Base-by-base conservation (phyloP, 805 yeast genomes). In the Debaryomyces tyrocola region DNA sequence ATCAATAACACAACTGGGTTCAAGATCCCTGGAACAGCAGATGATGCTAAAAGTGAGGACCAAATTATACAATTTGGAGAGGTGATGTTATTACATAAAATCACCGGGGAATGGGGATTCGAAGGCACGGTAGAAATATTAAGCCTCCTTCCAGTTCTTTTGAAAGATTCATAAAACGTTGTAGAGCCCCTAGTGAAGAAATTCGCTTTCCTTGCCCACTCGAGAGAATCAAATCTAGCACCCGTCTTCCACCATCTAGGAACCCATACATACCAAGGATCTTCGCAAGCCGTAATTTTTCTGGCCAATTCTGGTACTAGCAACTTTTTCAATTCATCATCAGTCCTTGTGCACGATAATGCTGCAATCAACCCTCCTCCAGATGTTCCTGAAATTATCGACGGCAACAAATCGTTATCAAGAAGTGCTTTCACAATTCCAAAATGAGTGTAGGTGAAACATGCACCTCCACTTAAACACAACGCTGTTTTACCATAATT, bases 351-450 rank as follows among this genome's bases (percentile, higher is more conserved):
- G 43, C 90, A 78, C 0, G 85, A 80, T 34, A 87, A 62, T 0
- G 90, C 87, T 0, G 94, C 91, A 11, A 86, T 80, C 10, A 85
- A 65, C 1, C 90, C 92, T 12, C 95, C 95, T 1, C 94, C 92
- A 0, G 89, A 82, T 0, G 94, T 87, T 1, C 95, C 95, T 31
- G 87, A 79, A 7, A 87, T 70, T 33, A 87, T 84, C 4, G 73
- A 72, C 1, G 95, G 95, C 42, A 87, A 66, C 41, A 79, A 64
- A 59, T 83, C 85, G 47, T 78, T 77, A 48, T 87, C 90, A 4
- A 86, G 64, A 34, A 87, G 63, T 0, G 90, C 91, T 51, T 83
- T 83, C 21, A 86, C 75, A 2, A 87, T 79, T 2, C 95, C 95
- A 64, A 85, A 83, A 63, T 87, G 95, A 28, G 83, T 80, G 54